These are phyloP conservation scores for Clathrospora elynae DNA, from an alignment of 2,329 filamentous ascomycete species.

Conservation along the genomic window DNA sequence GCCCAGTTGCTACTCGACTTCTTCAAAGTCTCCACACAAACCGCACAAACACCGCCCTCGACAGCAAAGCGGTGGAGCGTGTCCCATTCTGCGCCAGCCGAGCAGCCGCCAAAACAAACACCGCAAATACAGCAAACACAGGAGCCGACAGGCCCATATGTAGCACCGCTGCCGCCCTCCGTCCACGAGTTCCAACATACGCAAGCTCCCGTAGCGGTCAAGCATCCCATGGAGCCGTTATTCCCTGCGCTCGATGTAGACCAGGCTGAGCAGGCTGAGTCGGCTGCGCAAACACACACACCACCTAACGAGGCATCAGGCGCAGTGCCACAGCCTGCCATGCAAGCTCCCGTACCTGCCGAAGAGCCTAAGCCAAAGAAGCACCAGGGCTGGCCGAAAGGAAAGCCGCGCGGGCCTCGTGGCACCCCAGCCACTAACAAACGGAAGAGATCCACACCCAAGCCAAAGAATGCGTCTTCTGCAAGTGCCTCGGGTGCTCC, in stretches of 20 bases:
- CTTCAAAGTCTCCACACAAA: slow-evolving; percentile 38
- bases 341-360: slow-evolving; percentile 15
- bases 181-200: slow-evolving; percentile 14
- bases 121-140: slow-evolving; percentile 11
- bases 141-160: slow-evolving; percentile 20
- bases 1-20: slow-evolving; percentile 55
- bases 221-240: slow-evolving; percentile 18
- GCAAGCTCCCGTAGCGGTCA: slow-evolving; percentile 22
- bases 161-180: slow-evolving; percentile 11
- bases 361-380: slow-evolving; percentile 45
- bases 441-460: slow-evolving; percentile 48
- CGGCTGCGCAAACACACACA: slow-evolving; percentile 48
- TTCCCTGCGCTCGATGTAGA: slow-evolving; percentile 14
- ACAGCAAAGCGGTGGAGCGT: slow-evolving; percentile 39
- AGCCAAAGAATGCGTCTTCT: slow-evolving; percentile 35
- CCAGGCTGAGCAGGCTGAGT: slow-evolving; percentile 11
- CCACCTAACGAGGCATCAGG: slow-evolving; percentile 44
- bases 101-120: slow-evolving; percentile 13
- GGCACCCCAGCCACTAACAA: slow-evolving; percentile 44
- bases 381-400: slow-evolving; percentile 53
- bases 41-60: slow-evolving; percentile 34
- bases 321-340: slow-evolving; percentile 15
- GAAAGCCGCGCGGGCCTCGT: slow-evolving; percentile 52
- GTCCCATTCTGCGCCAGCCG: slow-evolving; percentile 22
- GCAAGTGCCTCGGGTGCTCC: slow-evolving; percentile 19